phyloP scores from a whole-genome alignment of 768 basidiomycete genomes.

The Coprinellus micaceus region DNA sequence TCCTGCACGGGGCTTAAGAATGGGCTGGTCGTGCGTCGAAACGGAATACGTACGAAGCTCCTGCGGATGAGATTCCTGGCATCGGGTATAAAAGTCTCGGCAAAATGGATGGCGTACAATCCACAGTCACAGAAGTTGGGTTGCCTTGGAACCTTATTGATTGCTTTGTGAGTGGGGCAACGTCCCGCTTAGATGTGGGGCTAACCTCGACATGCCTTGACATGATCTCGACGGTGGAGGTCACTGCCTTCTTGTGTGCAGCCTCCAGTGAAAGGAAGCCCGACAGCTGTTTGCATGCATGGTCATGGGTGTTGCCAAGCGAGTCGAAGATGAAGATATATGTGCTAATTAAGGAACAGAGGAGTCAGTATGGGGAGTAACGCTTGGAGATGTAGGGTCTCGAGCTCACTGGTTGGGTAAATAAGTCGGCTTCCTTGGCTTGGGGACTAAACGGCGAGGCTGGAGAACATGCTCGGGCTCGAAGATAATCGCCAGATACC shows the following conservation, averaged over 20 bases:
- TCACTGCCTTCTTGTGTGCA: conserved; percentile 53
- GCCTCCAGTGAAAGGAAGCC: conserved; percentile 78
- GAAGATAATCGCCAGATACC: conserved; percentile 94
- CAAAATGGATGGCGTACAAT: conserved; percentile 84
- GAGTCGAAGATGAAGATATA: conserved; percentile 90
- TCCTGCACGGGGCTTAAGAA: too few relatives aligned
- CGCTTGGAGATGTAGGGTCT: background rate
- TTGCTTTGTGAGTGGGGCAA: conserved; percentile 34
- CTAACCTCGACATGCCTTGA: too few relatives aligned
- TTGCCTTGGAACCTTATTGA: conserved; percentile 76
- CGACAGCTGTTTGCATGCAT: conserved; percentile 56
- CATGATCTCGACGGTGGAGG: background rate
- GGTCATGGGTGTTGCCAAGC: conserved; percentile 66
- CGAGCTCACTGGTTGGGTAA: too few relatives aligned
- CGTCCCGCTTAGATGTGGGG: conserved; percentile 17
- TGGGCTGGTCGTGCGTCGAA: too few relatives aligned
- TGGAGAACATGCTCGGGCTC: conserved; percentile 64
- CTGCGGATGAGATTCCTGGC: too few relatives aligned
- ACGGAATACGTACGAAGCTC: too few relatives aligned
- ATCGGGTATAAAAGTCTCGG: conserved; percentile 65
- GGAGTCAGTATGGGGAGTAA: background rate
- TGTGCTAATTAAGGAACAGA: conserved; percentile 57
- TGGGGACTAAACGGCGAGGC: conserved; percentile 16
- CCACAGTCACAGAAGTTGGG: conserved; percentile 92
- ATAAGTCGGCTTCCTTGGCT: too few relatives aligned